Percentiles rank a stretch among this genome's conserved stretches.
Evolutionary conservation across 306 rosid genomes (phyloP).

Genomic region (Dalbergia cultrata): DNA sequence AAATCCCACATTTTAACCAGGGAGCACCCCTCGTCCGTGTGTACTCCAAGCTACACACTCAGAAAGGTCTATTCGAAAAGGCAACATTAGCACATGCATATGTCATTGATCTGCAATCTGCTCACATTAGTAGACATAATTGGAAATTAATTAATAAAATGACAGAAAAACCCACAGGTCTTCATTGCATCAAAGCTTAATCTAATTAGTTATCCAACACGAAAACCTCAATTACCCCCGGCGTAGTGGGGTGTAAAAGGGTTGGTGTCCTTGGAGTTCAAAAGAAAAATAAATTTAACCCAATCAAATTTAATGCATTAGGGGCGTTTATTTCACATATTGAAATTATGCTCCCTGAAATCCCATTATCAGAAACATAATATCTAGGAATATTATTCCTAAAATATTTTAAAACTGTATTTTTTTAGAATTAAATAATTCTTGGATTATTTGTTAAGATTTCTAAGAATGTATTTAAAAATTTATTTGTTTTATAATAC

Average conservation of each 20-base stretch:
- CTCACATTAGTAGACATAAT: conserved; percentile 40
- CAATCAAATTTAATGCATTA: too few relatives aligned
- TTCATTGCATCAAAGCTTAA: conserved; percentile 37
- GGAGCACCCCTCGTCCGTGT: conserved; percentile 56
- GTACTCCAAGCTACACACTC: conserved; percentile 29
- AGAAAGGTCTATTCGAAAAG: conserved; percentile 50
- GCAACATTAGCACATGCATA: conserved; percentile 59
- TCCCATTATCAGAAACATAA: too few relatives aligned
- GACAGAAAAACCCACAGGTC: neutral
- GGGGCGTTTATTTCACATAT: too few relatives aligned
- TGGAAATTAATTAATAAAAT: conserved; percentile 24
- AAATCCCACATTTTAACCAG: conserved; percentile 33
- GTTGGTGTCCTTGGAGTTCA: too few relatives aligned
- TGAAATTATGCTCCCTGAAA: too few relatives aligned
- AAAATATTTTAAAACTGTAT: too few relatives aligned
- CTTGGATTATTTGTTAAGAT: too few relatives aligned
- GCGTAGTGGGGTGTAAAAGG: neutral
- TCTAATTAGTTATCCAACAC: conserved; percentile 22
- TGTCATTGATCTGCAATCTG: conserved; percentile 35
- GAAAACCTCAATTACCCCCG: conserved; percentile 26
- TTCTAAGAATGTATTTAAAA: too few relatives aligned
- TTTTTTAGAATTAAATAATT: too few relatives aligned
- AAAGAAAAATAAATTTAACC: too few relatives aligned
- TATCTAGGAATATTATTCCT: too few relatives aligned
- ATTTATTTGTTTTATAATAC: too few relatives aligned